Conservation (phyloP, 805 yeast genomes). For the Metschnikowia borealis region DNA sequence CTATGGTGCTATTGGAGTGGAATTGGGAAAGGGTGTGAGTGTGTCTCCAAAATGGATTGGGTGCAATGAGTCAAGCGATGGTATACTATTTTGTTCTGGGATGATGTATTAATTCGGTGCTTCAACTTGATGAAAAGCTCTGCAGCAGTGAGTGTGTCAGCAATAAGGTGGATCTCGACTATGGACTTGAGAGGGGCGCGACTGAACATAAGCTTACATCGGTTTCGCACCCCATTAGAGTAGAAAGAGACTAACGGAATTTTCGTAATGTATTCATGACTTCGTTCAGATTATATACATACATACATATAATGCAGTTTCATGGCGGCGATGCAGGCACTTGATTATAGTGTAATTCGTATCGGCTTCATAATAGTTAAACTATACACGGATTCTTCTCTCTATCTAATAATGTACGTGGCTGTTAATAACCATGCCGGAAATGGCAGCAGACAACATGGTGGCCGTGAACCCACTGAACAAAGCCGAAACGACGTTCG, state of each 20-base stretch:
- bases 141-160: background rate
- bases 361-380: background rate
- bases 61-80: background rate
- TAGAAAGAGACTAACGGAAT: no score
- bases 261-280: no score
- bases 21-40: background rate
- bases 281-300: no score
- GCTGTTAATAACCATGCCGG: constrained; percentile 60
- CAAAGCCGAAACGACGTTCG: constrained; percentile 45
- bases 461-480: constrained; percentile 53
- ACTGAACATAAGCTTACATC: background rate
- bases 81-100: background rate
- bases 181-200: background rate
- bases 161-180: background rate
- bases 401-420: constrained; percentile 16
- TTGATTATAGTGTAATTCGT: background rate
- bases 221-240: background rate
- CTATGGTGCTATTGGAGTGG: background rate
- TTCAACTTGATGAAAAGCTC: background rate
- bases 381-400: background rate
- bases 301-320: no score
- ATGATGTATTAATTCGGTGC: background rate
- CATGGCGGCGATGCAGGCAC: background rate
- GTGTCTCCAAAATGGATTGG: background rate
- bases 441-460: constrained; percentile 52